Conservation (phyloP, 2,329 filamentous ascomycete species). For the Aspergillaceae sp. region DNA sequence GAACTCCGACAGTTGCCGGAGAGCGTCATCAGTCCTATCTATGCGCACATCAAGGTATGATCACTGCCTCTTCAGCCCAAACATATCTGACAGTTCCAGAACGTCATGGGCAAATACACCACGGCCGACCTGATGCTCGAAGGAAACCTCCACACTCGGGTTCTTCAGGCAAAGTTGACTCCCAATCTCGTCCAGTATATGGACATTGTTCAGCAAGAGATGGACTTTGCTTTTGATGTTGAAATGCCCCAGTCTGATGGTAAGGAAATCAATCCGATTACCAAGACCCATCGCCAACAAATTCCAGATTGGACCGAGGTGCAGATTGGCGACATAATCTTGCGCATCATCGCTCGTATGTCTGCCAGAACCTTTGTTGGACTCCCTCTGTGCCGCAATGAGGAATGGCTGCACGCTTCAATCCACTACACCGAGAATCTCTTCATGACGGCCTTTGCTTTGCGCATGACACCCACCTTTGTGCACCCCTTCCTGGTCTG, state of each 20-base stretch:
- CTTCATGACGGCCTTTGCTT: constrained; percentile 1
- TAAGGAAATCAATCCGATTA: background rate
- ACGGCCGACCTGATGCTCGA: constrained; percentile 1
- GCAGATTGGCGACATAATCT: background rate
- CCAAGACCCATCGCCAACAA: background rate
- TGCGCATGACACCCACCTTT: constrained; percentile 1
- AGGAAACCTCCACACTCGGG: constrained; percentile 1
- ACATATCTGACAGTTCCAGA: background rate
- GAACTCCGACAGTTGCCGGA: constrained; percentile 14
- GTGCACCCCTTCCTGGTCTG: constrained; percentile 1
- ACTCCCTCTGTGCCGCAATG: constrained; percentile 5
- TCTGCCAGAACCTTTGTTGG: constrained; percentile 8
- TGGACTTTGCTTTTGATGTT: constrained; percentile 9
- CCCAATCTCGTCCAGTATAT: constrained; percentile 11
- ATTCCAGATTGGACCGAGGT: background rate
- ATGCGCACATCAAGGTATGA: constrained; percentile 9
- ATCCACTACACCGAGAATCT: constrained; percentile 8
- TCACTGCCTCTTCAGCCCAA: background rate
- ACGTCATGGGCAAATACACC: constrained; percentile 1
- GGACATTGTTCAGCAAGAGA: constrained; percentile 7
- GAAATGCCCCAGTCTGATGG: constrained; percentile 7
- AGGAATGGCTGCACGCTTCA: constrained; percentile 7
- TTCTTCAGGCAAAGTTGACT: constrained; percentile 9
- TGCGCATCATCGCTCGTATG: constrained; percentile 5
- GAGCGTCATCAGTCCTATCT: constrained; percentile 10